These are phyloP conservation scores for Globisporangium polare DNA, from an alignment of 352 stramenopile genomes.

Conservation along the genomic window DNA sequence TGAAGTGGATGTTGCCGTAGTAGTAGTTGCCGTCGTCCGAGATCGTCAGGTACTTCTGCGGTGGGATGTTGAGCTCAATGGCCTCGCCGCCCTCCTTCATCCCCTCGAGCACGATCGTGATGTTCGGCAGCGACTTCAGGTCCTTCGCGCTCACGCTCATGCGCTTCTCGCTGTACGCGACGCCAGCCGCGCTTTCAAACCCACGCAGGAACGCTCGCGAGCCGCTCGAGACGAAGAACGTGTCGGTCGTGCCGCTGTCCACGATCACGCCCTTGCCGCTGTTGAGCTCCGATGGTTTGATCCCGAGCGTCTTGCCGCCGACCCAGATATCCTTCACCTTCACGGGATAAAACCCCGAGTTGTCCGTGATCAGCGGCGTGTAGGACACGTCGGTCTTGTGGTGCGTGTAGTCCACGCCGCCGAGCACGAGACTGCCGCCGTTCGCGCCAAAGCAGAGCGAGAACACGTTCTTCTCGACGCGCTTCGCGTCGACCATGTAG, in stretches of 20 bases:
- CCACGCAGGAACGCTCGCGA: constrained; percentile 47
- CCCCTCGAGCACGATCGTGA: constrained; percentile 64
- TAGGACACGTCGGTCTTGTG: constrained; percentile 62
- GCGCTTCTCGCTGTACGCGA: constrained; percentile 52
- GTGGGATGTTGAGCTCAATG: constrained; percentile 59
- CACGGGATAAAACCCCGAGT: constrained; percentile 71
- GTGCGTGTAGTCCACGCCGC: constrained; percentile 71
- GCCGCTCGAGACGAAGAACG: constrained; percentile 59
- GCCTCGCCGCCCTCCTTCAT: constrained; percentile 41
- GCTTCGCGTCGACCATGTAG: constrained; percentile 56
- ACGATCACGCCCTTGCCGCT: constrained; percentile 78
- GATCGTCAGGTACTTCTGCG: constrained; percentile 60
- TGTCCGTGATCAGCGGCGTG: constrained; percentile 48
- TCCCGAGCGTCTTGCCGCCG: constrained; percentile 45
- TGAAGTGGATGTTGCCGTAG: constrained; percentile 82
- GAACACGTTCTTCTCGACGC: constrained; percentile 65
- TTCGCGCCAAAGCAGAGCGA: constrained; percentile 71
- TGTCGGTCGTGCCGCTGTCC: constrained; percentile 84
- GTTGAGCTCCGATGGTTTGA: constrained; percentile 44
- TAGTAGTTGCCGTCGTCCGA: constrained; percentile 43
- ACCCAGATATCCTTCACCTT: constrained; percentile 76
- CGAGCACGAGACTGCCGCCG: constrained; percentile 75
- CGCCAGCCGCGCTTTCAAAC: constrained; percentile 39
- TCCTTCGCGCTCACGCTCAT: constrained; percentile 46
- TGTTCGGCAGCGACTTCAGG: constrained; percentile 41